These are phyloP conservation scores for Coemansia sp. DNA, from an alignment of 192 early-diverging fungal genomes.

Conservation along the genomic window DNA sequence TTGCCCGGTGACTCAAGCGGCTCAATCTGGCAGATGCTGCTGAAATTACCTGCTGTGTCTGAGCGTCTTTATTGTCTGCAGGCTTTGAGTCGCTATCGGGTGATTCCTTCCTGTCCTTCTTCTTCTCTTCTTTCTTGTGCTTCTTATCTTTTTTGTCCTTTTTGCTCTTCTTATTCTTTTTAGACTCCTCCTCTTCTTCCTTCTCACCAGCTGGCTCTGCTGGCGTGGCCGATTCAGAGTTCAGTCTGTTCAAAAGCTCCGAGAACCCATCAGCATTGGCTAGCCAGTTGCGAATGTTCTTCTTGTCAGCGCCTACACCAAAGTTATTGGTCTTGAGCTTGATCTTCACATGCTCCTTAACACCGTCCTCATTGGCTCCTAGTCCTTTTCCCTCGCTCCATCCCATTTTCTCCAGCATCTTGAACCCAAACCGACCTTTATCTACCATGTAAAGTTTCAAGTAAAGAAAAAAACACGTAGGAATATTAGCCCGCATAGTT, in stretches of 20 bases:
- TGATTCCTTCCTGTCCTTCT: constrained; percentile 27
- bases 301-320: constrained; percentile 89
- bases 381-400: constrained; percentile 93
- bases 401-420: constrained; percentile 94
- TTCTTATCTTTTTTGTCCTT: constrained; percentile 24
- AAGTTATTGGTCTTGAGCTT: constrained; percentile 80
- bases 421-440: constrained; percentile 80
- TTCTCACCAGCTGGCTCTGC: constrained; percentile 18
- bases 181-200: constrained; percentile 8
- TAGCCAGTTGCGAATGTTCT: constrained; percentile 91
- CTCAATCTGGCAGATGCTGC: constrained; percentile 10
- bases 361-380: constrained; percentile 84
- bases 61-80: neutral
- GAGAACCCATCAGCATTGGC: constrained; percentile 88
- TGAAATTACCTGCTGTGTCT: constrained; percentile 7
- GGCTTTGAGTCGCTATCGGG: constrained; percentile 1
- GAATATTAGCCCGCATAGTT: no score
- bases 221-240: constrained; percentile 57
- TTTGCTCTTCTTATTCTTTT: neutral
- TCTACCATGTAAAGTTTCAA: constrained; percentile 39
- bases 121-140: constrained; percentile 30
- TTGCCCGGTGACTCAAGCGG: constrained; percentile 33
- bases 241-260: constrained; percentile 76
- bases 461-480: neutral
- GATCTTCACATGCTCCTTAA: constrained; percentile 82